Base-by-base conservation (phyloP, 2,329 filamentous ascomycete genomes). In the Exophiala calicioides region DNA sequence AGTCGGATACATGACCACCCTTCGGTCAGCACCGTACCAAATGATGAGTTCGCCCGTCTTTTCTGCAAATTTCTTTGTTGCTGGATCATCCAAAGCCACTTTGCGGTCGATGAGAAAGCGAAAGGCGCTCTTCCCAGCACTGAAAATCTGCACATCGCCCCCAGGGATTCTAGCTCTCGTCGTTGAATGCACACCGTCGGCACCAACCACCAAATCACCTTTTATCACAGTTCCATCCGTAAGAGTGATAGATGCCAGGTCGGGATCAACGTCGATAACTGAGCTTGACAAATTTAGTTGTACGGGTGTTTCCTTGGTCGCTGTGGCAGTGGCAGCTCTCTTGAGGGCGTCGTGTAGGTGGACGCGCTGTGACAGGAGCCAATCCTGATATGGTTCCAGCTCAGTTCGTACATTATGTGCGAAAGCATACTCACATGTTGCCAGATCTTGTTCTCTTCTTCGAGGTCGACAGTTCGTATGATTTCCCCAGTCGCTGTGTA, bases 301-400 rank as follows among this genome's bases (percentile, higher is more conserved):
- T 3, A 66, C 70, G 2, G 61, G 65, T 13, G 48, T 65, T 2
- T 58, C 68, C 3, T 56, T 61, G 0, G 68, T 68, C 8, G 65
- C 62, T 1, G 59, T 57, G 2, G 60, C 62, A 1, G 66, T 71
- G 0, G 78, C 79, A 2, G 65, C 50, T 5, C 62, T 56, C 60
- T 79, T 81, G 23, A 83, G 62, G 4, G 68, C 64, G 13, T 74
- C 69, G 55, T 83, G 79, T 12, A 82, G 66, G 41, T 69, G 63
- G 3, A 78, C 69, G 1, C 79, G 73, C 50, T 82, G 79, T 4
- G 71, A 72, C 3, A 82, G 66, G 2, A 73, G 68, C 78, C 78
- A 78, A 21, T 66, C 64, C 62, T 69, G 30, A n/a, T n/a, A n/a
- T n/a, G n/a, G n/a, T n/a, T n/a, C n/a, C n/a, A n/a, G n/a, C n/a